Conservation (phyloP, 345 rosid species). For the Eucalyptus urophylla region DNA sequence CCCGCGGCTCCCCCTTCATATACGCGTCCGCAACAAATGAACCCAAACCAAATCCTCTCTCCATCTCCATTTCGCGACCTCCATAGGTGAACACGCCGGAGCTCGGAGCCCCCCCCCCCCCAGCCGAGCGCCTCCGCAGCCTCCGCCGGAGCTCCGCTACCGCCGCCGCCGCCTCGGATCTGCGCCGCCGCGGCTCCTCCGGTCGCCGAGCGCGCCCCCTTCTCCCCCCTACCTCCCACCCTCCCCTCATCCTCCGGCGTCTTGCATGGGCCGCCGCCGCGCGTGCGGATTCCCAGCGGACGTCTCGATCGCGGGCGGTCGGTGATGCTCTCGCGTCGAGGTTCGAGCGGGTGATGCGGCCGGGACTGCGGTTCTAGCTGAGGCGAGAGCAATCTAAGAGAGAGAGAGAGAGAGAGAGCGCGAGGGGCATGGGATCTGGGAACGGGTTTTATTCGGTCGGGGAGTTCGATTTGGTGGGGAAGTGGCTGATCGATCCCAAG, state of each 20-base stretch:
- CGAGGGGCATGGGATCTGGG: slow-evolving; percentile 60
- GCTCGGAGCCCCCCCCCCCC: background rate
- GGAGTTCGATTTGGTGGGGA: slow-evolving; percentile 61
- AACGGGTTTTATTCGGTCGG: slow-evolving; percentile 46
- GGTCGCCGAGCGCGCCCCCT: background rate
- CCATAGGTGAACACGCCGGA: background rate
- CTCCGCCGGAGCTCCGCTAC: background rate
- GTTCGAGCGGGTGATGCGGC: background rate
- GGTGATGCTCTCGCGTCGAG: background rate
- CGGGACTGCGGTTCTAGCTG: background rate
- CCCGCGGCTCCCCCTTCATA: background rate
- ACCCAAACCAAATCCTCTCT: background rate
- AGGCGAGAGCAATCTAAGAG: background rate
- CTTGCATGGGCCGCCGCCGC: background rate
- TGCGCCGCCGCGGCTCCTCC: background rate
- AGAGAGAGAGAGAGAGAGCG: background rate
- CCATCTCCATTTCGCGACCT: background rate
- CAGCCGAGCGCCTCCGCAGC: background rate
- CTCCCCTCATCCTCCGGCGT: background rate
- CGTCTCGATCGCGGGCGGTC: background rate
- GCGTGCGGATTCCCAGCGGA: background rate
- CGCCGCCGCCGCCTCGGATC: background rate
- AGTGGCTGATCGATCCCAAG: slow-evolving; percentile 90
- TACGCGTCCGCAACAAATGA: background rate
- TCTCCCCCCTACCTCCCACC: too few species aligned